These are phyloP conservation scores for Gnomoniopsis sp. DNA, from an alignment of 2,329 filamentous ascomycete genomes.

Conservation along the genomic window DNA sequence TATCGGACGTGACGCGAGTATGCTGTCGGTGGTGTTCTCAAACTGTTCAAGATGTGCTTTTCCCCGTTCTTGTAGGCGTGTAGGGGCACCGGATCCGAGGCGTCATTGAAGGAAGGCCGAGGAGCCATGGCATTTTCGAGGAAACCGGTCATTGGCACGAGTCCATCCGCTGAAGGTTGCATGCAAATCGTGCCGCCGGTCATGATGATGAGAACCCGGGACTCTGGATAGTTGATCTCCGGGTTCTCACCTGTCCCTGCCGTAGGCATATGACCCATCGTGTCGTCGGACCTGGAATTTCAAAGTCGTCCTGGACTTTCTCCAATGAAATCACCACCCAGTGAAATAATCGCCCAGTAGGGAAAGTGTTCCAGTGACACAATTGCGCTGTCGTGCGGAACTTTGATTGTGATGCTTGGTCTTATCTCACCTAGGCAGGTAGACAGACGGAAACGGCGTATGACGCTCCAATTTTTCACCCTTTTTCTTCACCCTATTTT, in stretches of 20 bases:
- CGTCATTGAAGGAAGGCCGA: constrained; percentile 82
- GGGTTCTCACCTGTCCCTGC: constrained; percentile 6
- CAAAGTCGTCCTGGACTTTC: neutral
- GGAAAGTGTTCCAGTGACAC: neutral
- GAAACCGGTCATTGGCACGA: constrained; percentile 78
- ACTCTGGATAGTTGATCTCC: constrained; percentile 56
- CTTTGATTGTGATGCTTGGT: too few relatives aligned
- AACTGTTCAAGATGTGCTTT: constrained; percentile 55
- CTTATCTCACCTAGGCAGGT: too few relatives aligned
- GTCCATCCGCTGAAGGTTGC: constrained; percentile 74
- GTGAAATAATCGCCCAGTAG: neutral
- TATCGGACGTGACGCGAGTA: constrained; percentile 82
- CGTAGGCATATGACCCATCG: neutral
- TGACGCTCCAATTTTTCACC: too few relatives aligned
- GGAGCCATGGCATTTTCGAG: constrained; percentile 78
- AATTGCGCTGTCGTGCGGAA: neutral
- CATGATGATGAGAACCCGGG: constrained; percentile 83
- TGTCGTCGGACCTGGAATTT: neutral
- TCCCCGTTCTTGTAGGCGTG: constrained; percentile 49
- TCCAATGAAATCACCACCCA: neutral
- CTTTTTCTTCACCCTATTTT: too few relatives aligned
- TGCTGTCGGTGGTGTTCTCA: constrained; percentile 76
- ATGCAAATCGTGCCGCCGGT: constrained; percentile 91
- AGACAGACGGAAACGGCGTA: too few relatives aligned
- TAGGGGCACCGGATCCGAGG: constrained; percentile 51